Evolutionary conservation across 257 asterid genomes (phyloP), one percentile per base, ranked within the genome.

Genomic region (Perilla frutescens): DNA sequence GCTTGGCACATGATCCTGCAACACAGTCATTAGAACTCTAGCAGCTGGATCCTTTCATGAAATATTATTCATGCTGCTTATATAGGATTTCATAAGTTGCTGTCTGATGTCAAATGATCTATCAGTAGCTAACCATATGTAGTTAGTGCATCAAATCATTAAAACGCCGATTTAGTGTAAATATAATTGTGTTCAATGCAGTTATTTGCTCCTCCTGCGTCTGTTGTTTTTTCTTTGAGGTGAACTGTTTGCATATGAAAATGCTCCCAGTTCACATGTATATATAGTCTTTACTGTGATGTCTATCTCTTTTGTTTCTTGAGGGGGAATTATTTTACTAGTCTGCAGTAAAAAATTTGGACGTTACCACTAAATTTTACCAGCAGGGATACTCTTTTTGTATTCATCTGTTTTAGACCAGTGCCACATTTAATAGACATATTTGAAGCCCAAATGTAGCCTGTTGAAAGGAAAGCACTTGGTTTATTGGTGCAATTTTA

Each of bases 91-190:
- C 34, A 62, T 72, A 10, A 43, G 66, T 72, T 72, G 60, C 76
- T 32, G 75, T 54, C 70, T 62, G 72, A 48, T 72, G 64, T 66
- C 75, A 44, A 54, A 58, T 36, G 71, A 58, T 70, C n/a, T 31
- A 74, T 43, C 58, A 49, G 55, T 69, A 73, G 69, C 14, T 58
- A 39, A 62, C 50, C 69, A 36, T 15, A 64, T 74, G 57, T 62
- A 66, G 79, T 67, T 80, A 75, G 82, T 56, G 71, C 82, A 70
- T 51, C 81, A 75, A 77, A 75, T 78, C 81, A 68, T 71, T 65
- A 60, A 20, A 62, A 45, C 72, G 76, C 65, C 71, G 51, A 64
- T 66, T 72, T 68, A 73, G 58, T 78, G 85, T 84, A 73, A n/a
- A 81, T 78, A 72, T 78, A 11, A 43, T 32, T 53, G 64, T 66